Evolutionary conservation across 106 monocot genomes (phyloP), one percentile per base, ranked within the genome.

Genomic region (Platanthera zijinensis): DNA sequence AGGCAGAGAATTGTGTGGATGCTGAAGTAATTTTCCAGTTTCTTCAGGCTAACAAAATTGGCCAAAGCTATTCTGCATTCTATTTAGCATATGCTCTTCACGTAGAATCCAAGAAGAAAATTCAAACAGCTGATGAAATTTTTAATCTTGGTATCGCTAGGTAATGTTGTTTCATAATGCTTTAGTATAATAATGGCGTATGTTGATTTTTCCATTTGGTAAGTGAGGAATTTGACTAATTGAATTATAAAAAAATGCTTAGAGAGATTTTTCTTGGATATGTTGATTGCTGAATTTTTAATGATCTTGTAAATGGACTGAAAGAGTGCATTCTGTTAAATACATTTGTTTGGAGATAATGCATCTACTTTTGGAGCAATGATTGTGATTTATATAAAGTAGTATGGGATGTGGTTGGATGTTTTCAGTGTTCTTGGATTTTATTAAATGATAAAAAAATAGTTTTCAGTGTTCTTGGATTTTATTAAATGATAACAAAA

Each of bases 121-220:
- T 94, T 47, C 86, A 63, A 52, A 94, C 79, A 74, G 94, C 94
- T 61, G 92, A 99, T 84, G 94, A 94, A 50, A 92, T 99, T 28
- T 94, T 92, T 74, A 90, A 82, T 64, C 83, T 94, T 76, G 97
- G 97, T 48, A 92, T 94, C 63, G 88, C 91, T 57, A 94, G 97
- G 97, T 92, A 63, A 83, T 82, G 25, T 76, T 3, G 10, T 14
- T 3, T 30, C 32, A 11, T 66, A 66, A 10, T 66, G 28, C 32
- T 66, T 50, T 13, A 21, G 45, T 7, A 51, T 66, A 9, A 30
- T 32, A 61, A 39, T 10, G 11, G 25, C 32, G 1, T 48, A 2
- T 19, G 76, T 59, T 76, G 48, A 57, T 52, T 73, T 25, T 12
- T 48, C 10, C 66, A 72, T 51, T 72, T 19, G 51, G 5, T 17